Conservation (phyloP, 2,329 filamentous ascomycete genomes). For the Stenocarpella maydis region DNA sequence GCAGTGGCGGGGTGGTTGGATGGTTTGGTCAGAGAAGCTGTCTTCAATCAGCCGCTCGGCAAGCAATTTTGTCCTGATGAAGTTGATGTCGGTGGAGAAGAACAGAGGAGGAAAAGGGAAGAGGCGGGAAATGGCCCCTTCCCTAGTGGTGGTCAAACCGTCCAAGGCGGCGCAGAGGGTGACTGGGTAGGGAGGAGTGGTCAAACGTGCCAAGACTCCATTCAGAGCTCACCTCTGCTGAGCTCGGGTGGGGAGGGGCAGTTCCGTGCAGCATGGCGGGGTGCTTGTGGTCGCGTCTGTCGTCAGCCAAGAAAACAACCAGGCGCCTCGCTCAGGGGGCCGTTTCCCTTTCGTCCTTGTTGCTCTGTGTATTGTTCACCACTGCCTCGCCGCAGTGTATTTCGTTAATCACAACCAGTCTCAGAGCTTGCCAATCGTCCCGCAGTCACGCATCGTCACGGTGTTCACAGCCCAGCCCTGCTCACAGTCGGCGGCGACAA, state of each 20-base stretch:
- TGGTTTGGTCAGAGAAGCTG: constrained; percentile 1
- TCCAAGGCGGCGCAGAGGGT: not conserved
- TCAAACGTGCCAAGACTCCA: constrained; percentile 35
- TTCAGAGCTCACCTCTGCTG: constrained; percentile 27
- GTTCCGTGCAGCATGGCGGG: constrained; percentile 20
- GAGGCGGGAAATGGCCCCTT: not conserved
- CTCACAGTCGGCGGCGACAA: not conserved
- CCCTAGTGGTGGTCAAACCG: not conserved
- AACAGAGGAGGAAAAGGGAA: not conserved
- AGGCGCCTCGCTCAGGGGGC: constrained; percentile 1
- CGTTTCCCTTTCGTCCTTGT: constrained; percentile 22
- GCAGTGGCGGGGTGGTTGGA: constrained; percentile 3
- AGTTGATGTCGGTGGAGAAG: not conserved
- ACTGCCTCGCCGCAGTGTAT: not conserved
- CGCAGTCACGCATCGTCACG: not conserved
- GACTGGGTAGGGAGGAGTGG: constrained; percentile 16
- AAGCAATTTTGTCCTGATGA: not conserved
- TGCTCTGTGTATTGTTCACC: not conserved
- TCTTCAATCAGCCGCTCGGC: constrained; percentile 8
- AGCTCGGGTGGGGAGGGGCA: constrained; percentile 33
- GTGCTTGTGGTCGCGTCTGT: constrained; percentile 13
- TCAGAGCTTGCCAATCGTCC: not conserved
- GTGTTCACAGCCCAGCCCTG: not conserved
- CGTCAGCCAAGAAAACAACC: constrained; percentile 20
- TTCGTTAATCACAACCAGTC: not conserved